These are phyloP conservation scores for Pythium sukuiense DNA, from an alignment of 352 stramenopile genomes.

Conservation along the genomic window DNA sequence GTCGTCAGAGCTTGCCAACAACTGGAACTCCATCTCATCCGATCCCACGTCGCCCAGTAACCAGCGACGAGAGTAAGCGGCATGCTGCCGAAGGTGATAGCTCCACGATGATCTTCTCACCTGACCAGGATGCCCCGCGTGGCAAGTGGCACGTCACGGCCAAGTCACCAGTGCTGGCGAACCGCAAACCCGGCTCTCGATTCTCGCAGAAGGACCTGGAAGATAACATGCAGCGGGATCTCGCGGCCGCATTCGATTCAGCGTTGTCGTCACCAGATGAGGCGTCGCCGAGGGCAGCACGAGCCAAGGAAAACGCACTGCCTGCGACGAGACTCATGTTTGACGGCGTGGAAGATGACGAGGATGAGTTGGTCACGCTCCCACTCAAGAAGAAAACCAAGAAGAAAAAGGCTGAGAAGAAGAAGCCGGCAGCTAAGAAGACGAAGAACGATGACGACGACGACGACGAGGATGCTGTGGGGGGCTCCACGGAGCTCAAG, in stretches of 20 bases:
- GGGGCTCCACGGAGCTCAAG: constrained; percentile 23
- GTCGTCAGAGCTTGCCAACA: constrained; percentile 49
- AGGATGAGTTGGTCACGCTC: constrained; percentile 35
- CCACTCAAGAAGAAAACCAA: constrained; percentile 48
- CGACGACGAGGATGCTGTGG: constrained; percentile 22
- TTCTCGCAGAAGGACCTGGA: constrained; percentile 46
- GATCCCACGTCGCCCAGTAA: constrained; percentile 35
- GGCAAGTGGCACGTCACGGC: constrained; percentile 58
- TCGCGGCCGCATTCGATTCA: constrained; percentile 45
- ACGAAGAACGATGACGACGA: constrained; percentile 37
- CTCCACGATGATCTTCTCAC: constrained; percentile 61
- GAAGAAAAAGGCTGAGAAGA: constrained; percentile 22
- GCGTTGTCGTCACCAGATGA: constrained; percentile 18
- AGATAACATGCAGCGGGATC: constrained; percentile 61
- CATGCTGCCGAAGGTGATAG: constrained; percentile 1
- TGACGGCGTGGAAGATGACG: constrained; percentile 23
- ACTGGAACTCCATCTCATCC: constrained; percentile 43
- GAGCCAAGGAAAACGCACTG: constrained; percentile 5
- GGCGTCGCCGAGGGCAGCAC: neutral
- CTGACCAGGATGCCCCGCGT: constrained; percentile 30
- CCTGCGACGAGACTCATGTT: constrained; percentile 18
- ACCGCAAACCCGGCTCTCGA: constrained; percentile 14
- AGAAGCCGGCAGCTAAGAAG: constrained; percentile 22
- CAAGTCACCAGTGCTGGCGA: constrained; percentile 51
- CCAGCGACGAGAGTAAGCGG: constrained; percentile 38